Percentiles rank a stretch among this genome's conserved stretches.
Evolutionary conservation across 2,329 filamentous ascomycete genomes (phyloP).

Genomic region (Paraconiothyrium brasiliense): DNA sequence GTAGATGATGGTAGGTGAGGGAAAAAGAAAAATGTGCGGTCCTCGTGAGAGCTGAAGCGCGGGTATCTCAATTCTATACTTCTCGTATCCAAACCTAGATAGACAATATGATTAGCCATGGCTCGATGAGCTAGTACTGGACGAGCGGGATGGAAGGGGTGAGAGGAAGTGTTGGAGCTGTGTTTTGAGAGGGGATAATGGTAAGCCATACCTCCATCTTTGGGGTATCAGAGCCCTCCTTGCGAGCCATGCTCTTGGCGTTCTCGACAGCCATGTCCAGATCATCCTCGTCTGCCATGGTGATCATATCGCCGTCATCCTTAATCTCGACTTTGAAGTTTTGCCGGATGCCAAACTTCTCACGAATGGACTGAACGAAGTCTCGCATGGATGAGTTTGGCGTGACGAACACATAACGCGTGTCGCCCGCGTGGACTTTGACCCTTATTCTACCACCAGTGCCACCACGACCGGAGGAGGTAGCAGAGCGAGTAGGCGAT

Average conservation of each 20-base stretch:
- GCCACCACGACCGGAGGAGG: slow-evolving; percentile 60
- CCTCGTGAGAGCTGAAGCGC: slow-evolving; percentile 20
- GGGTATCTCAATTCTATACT: slow-evolving; percentile 55
- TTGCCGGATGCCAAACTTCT: slow-evolving; percentile 82
- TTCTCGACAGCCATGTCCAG: slow-evolving; percentile 83
- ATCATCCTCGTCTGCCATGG: slow-evolving; percentile 96
- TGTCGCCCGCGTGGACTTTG: slow-evolving; percentile 89
- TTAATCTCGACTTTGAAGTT: slow-evolving; percentile 89
- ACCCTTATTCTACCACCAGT: slow-evolving; percentile 77
- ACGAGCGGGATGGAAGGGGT: slow-evolving; percentile 24
- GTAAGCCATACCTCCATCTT: slow-evolving; percentile 89
- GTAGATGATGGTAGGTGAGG: slow-evolving; percentile 15
- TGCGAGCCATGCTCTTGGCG: slow-evolving; percentile 73
- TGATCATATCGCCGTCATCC: slow-evolving; percentile 96
- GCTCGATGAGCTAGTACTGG: slow-evolving; percentile 19
- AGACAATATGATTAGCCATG: slow-evolving; percentile 25
- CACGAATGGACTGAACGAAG: slow-evolving; percentile 79
- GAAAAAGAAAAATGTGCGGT: slow-evolving; percentile 31
- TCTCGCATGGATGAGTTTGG: slow-evolving; percentile 77
- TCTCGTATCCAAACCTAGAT: slow-evolving; percentile 57
- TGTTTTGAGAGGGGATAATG: slow-evolving; percentile 1
- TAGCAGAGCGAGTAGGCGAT: slow-evolving; percentile 54
- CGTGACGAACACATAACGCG: slow-evolving; percentile 89
- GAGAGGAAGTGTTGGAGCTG: slow-evolving; percentile 25
- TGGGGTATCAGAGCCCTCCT: slow-evolving; percentile 80